Conservation (phyloP, 129 eudicot species). For the Calendula officinalis region DNA sequence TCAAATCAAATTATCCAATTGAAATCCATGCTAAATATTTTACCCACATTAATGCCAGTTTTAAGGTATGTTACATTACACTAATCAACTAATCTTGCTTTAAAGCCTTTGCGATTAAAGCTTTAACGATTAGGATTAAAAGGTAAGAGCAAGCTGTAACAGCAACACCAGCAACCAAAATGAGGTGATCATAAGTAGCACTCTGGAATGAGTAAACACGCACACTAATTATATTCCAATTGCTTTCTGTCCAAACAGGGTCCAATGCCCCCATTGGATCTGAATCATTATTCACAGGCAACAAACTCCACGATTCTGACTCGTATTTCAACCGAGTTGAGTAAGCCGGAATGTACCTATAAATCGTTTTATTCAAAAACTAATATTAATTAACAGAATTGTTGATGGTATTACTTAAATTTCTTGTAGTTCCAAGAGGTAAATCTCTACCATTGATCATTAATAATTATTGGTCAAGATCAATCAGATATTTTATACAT, state of each 20-base stretch:
- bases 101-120: slow-evolving; percentile 63
- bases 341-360: slow-evolving; percentile 91
- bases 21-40: slow-evolving; percentile 10
- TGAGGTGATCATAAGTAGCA: slow-evolving; percentile 50
- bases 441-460: too few species aligned
- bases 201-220: slow-evolving; percentile 64
- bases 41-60: not conserved
- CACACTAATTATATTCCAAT: slow-evolving; percentile 67
- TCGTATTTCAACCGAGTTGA: slow-evolving; percentile 83
- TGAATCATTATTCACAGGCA: slow-evolving; percentile 65
- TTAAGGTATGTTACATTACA: slow-evolving; percentile 12
- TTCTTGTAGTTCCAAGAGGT: too few species aligned
- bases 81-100: slow-evolving; percentile 84
- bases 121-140: slow-evolving; percentile 39
- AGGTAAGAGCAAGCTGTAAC: slow-evolving; percentile 65
- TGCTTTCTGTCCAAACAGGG: slow-evolving; percentile 94
- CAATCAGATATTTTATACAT: too few species aligned
- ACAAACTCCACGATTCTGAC: slow-evolving; percentile 61
- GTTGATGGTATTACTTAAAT: not conserved
- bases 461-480: too few species aligned
- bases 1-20: not conserved
- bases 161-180: slow-evolving; percentile 55
- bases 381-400: not conserved
- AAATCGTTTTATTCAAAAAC: not conserved
- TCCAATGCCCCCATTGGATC: slow-evolving; percentile 62